Evolutionary conservation across 2,329 filamentous ascomycete genomes (phyloP), one percentile per base, ranked within the genome.

Genomic region (Fusarium nematophilum): DNA sequence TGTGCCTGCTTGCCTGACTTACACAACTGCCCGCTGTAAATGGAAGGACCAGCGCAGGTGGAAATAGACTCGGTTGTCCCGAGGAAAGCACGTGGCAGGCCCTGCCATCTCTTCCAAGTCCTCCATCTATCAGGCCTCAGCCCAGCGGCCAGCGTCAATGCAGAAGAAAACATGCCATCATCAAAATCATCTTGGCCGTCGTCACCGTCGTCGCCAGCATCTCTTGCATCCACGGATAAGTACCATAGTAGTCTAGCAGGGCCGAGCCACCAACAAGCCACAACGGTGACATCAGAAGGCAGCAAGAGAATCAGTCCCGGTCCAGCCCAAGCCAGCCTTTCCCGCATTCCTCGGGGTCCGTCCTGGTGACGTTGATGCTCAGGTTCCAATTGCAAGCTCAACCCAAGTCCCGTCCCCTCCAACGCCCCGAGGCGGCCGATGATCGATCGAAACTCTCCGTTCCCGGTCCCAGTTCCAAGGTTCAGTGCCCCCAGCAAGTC

Each of bases 41-140:
- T 48, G 40, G 36, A 37, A 60, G 42, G 37, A 53, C 29, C 46
- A 36, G 17, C 21, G 26, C 30, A 15, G 18, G 40, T 30, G 55
- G 29, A 21, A 18, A 43, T 63, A 63, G 39, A 42, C 42, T 53
- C 38, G 30, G 48, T 7, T 25, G 10, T 43, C 39, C 61, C 17
- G 29, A 51, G 17, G 21, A 14, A 43, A 40, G 62, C 63, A 65
- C 59, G 59, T 66, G 63, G 55, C 62, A 61, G 23, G 14, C 31
- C 30, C 29, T 58, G 33, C 27, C 50, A 34, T 47, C 18, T 42
- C 26, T 34, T 34, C 38, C 29, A 13, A 15, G 14, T n/a, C 33
- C 21, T 8, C 25, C 36, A 30, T 30, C 33, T 9, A 26, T 21
- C 34, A 47, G 48, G 58, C 54, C 55, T 66, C 59, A 57, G 39